Conservation (phyloP, 129 eudicot genomes). For the Apium graveolens region DNA sequence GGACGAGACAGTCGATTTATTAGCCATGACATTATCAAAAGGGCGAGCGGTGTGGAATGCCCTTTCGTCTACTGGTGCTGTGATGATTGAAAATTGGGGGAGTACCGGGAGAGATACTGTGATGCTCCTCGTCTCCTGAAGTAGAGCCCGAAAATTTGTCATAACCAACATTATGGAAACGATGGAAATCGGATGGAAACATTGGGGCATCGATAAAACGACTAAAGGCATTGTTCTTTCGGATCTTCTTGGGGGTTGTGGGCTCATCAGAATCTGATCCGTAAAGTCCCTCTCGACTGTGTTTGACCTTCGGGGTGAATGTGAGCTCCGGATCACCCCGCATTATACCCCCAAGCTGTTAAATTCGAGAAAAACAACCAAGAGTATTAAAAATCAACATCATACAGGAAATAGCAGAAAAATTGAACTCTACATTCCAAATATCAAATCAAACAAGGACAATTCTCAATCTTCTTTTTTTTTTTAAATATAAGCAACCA, state of each 20-base stretch:
- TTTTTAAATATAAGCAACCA: not conserved
- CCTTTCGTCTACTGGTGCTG: constrained; percentile 67
- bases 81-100: constrained; percentile 63
- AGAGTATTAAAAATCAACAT: not conserved
- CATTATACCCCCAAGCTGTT: constrained; percentile 64
- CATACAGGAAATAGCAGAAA: not conserved
- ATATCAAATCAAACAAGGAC: not conserved
- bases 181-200: constrained; percentile 19
- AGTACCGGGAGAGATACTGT: constrained; percentile 58
- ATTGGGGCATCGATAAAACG: constrained; percentile 24
- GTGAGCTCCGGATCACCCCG: constrained; percentile 58
- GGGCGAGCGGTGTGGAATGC: constrained; percentile 77
- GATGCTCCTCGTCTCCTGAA: constrained; percentile 41
- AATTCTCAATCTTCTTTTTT: not conserved
- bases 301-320: constrained; percentile 40
- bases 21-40: constrained; percentile 27
- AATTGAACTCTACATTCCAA: not conserved
- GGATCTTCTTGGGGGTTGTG: constrained; percentile 48
- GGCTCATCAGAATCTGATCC: constrained; percentile 51
- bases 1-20: not conserved
- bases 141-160: constrained; percentile 25
- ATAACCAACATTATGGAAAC: constrained; percentile 8
- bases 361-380: not conserved
- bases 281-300: constrained; percentile 15
- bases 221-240: constrained; percentile 26